Evolutionary conservation across 192 early-diverging fungal species (phyloP).

Genomic region (Backusella tarrabulga): DNA sequence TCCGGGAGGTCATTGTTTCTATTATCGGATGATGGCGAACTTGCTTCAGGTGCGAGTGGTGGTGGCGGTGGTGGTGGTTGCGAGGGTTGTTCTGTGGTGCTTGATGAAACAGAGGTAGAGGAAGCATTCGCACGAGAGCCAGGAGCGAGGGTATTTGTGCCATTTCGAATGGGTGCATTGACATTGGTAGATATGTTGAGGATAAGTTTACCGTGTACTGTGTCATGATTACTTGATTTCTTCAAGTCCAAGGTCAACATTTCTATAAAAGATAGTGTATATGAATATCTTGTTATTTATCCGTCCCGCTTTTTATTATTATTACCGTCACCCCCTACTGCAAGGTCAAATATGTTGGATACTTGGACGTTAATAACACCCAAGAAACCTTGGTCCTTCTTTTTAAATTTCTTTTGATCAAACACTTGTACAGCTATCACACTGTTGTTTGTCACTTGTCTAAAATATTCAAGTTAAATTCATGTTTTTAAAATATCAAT

Average conservation of each 20-base stretch:
- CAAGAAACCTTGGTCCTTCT: conserved; percentile 85
- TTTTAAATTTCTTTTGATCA: conserved; percentile 97
- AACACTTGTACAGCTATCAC: conserved; percentile 94
- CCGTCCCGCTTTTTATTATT: neutral
- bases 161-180: conserved; percentile 36
- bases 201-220: conserved; percentile 85
- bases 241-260: conserved; percentile 91
- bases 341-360: conserved; percentile 78
- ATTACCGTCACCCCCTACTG: conserved; percentile 57
- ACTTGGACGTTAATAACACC: conserved; percentile 88
- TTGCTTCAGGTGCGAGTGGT: conserved; percentile 16
- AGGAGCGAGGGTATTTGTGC: conserved; percentile 10
- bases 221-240: conserved; percentile 77
- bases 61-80: neutral
- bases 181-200: conserved; percentile 69
- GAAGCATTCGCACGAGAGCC: neutral
- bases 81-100: neutral
- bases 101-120: neutral
- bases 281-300: too few species aligned
- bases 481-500: too few species aligned
- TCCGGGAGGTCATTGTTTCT: conserved; percentile 21
- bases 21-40: neutral
- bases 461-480: conserved; percentile 15
- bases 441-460: conserved; percentile 69
- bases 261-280: conserved; percentile 42